These are phyloP conservation scores for Holtermanniella nyarrowii DNA, from an alignment of 768 basidiomycete genomes.

Conservation along the genomic window DNA sequence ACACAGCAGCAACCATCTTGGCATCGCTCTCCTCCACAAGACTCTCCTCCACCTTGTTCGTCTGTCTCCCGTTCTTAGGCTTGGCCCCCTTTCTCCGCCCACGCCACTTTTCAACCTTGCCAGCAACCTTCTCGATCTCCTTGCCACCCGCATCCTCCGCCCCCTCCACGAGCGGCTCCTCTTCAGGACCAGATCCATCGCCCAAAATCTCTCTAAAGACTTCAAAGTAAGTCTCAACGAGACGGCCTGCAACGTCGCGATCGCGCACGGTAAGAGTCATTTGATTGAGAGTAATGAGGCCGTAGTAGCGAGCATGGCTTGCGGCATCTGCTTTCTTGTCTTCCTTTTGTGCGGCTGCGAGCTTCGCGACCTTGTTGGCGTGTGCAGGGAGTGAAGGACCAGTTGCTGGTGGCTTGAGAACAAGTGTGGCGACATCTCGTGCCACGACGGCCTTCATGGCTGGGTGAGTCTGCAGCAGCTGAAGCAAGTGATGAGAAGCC, in stretches of 20 bases:
- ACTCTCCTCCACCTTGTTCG: constrained; percentile 35
- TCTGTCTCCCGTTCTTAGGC: constrained; percentile 32
- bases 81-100: constrained; percentile 38
- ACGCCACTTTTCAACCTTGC: constrained; percentile 42
- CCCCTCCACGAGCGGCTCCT: constrained; percentile 10
- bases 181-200: constrained; percentile 41
- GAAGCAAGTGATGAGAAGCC: constrained; percentile 78
- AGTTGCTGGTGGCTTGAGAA: constrained; percentile 53
- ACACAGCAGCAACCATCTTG: constrained; percentile 72
- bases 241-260: constrained; percentile 58
- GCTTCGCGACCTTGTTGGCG: constrained; percentile 40
- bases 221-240: constrained; percentile 88
- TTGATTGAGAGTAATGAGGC: constrained; percentile 89
- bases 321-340: constrained; percentile 24
- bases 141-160: constrained; percentile 30
- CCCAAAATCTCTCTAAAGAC: constrained; percentile 82
- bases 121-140: constrained; percentile 42
- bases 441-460: constrained; percentile 84
- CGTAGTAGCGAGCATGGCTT: constrained; percentile 78
- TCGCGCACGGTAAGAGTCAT: constrained; percentile 61
- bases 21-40: constrained; percentile 68
- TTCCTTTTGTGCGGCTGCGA: constrained; percentile 6
- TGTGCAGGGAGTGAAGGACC: constrained; percentile 42
- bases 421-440: constrained; percentile 69
- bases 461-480: constrained; percentile 80